A percentile compares a stretch with the other conserved stretches of the same genome.
These are phyloP conservation scores for Pleurotus ostreatus DNA, from an alignment of 768 basidiomycete species.

Conservation along the genomic window DNA sequence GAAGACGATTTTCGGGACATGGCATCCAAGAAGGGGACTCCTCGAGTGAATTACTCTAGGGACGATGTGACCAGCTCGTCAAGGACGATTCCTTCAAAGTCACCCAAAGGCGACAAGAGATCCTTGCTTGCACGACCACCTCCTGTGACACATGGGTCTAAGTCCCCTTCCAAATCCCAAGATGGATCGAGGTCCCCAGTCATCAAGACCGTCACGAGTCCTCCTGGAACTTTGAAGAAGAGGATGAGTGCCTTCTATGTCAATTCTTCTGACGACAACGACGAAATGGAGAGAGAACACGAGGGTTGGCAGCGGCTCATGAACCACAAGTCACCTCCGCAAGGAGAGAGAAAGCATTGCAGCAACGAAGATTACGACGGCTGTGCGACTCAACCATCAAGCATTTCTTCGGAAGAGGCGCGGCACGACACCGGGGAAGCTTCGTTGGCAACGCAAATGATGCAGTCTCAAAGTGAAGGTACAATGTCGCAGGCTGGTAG, in stretches of 20 bases:
- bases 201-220: neutral
- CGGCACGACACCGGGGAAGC: conserved; percentile 19
- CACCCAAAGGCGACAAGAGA: neutral
- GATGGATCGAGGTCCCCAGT: neutral
- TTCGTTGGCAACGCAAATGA: conserved; percentile 11
- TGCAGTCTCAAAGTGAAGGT: conserved; percentile 8
- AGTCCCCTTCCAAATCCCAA: neutral
- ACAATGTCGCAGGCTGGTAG: conserved; percentile 40
- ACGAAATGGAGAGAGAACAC: neutral
- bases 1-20: neutral
- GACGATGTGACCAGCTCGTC: neutral
- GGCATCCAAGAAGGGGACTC: neutral
- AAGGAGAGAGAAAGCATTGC: neutral
- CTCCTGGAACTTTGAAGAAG: neutral
- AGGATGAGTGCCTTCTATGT: conserved; percentile 5
- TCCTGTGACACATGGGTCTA: neutral
- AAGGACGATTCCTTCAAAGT: neutral
- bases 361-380: neutral
- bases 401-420: too few species aligned
- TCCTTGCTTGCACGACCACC: neutral
- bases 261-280: neutral
- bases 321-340: neutral
- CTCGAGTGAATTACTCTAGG: neutral
- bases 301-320: neutral
- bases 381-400: too few species aligned